Base-by-base conservation (phyloP, 2,329 filamentous ascomycete species). In the Cercospora sp. region DNA sequence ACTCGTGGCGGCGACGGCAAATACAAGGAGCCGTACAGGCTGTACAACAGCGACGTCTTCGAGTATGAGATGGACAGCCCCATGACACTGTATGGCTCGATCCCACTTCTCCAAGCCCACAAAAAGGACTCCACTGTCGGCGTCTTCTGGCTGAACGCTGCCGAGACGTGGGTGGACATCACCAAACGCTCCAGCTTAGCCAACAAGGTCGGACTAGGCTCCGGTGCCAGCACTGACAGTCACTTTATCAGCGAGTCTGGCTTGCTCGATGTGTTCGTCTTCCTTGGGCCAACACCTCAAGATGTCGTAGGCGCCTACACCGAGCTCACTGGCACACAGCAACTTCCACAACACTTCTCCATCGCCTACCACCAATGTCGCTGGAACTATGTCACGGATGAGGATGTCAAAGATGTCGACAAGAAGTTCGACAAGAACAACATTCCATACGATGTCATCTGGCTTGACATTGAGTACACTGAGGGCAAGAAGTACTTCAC, bases 401-500 rank as follows among this genome's bases (percentile, higher is more conserved):
- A 97, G 72, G 95, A 99, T 80, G 94, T 99, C 67, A 96, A 92
- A 80, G 94, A 98, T 76, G 94, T 99, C 51, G 94, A 98, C 79
- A 89, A 91, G 72, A 97, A 96, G 79, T 97, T 99, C 83, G 94
- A 98, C 83, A 96, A 95, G 82, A 88, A 90, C 81, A 90, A 92
- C 78, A 97, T 99, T 65, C 95, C 95, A 0, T 99, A 98, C 82
- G 95, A 99, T 80, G 92, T 98, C 71, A 99, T 99, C 76, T 99
- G 95, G 95, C 89, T 99, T 18, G 95, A 99, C 76, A 92, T 99
- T 73, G 95, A 99, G 82, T 99, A 98, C 80, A 96, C 94, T 0
- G 92, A 99, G 69, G 93, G 91, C 79, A 94, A 95, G 82, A 96
- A 97, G 82, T 99, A 99, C 83, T 99, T 99, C 79, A 97, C 94